A percentile compares a stretch with the other conserved stretches of the same genome.
phyloP scores from a whole-genome alignment of 2,329 filamentous ascomycete species.

The Ceratocystis cacaofunesta region DNA sequence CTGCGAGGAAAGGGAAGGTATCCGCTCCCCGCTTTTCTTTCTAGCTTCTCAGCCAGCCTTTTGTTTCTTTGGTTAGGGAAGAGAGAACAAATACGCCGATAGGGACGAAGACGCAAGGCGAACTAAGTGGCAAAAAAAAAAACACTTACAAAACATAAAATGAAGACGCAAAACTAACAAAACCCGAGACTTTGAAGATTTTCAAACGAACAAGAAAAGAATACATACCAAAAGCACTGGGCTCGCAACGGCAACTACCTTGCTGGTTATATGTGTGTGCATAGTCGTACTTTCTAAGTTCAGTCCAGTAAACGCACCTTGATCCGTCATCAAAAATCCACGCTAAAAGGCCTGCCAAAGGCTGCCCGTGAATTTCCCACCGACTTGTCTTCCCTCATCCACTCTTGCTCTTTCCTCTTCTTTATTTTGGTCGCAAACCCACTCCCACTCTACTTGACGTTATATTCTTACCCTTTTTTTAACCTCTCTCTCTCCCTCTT shows the following conservation, averaged over 20 bases:
- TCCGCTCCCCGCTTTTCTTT: too few relatives aligned
- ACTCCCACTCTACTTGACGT: not conserved
- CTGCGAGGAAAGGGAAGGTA: too few relatives aligned
- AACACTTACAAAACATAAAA: not conserved
- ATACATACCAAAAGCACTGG: not conserved
- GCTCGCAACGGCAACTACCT: constrained; percentile 6
- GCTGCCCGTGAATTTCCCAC: not conserved
- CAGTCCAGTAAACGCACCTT: constrained; percentile 4
- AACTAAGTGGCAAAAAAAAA: too few relatives aligned
- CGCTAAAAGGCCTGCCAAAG: constrained; percentile 2
- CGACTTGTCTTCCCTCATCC: not conserved
- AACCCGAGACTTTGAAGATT: not conserved
- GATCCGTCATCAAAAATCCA: not conserved
- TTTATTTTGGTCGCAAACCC: not conserved
- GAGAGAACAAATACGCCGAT: too few relatives aligned
- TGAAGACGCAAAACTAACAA: not conserved
- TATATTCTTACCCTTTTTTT: not conserved
- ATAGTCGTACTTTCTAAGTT: not conserved
- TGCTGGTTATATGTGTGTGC: not conserved
- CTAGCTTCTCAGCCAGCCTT: too few relatives aligned
- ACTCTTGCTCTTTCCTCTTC: not conserved
- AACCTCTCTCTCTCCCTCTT: not conserved
- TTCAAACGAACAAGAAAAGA: not conserved
- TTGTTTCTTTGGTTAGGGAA: too few relatives aligned
- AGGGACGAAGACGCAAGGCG: too few relatives aligned